phyloP scores from a whole-genome alignment of 2,329 filamentous ascomycete genomes.

The Nemania sp. region DNA sequence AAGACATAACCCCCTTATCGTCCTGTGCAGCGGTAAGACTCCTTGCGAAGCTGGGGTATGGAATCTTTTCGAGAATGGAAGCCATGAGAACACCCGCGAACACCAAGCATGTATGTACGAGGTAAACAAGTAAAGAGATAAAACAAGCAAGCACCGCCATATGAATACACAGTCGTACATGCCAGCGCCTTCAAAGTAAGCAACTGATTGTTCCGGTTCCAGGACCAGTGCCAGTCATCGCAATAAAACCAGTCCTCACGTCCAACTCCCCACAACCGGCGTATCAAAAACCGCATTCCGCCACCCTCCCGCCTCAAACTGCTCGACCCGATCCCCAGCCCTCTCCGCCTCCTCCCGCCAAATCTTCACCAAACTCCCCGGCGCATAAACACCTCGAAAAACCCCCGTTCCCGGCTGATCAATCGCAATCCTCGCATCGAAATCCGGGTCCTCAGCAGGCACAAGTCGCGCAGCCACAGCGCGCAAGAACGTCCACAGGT shows the following conservation, averaged over 20 bases:
- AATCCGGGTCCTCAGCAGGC: slow-evolving; percentile 72
- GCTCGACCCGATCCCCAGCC: slow-evolving; percentile 74
- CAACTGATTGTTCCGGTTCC: no score
- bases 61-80: no score
- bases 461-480: slow-evolving; percentile 77
- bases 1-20: no score
- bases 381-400: slow-evolving; percentile 84
- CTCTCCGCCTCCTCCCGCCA: slow-evolving; percentile 79
- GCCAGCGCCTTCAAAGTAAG: no score
- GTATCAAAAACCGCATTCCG: slow-evolving; percentile 75
- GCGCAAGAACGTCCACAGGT: slow-evolving; percentile 79
- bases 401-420: slow-evolving; percentile 57
- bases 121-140: no score
- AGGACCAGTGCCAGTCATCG: no score
- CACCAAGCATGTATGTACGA: no score
- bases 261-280: slow-evolving; percentile 32
- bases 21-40: no score
- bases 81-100: not conserved
- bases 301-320: slow-evolving; percentile 42
- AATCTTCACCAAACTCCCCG: slow-evolving; percentile 85
- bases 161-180: no score
- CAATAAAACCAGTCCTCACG: no score
- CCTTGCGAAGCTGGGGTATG: no score
- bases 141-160: no score
- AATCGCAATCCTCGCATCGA: slow-evolving; percentile 74